Evolutionary conservation across 1,284 basidiomycete genomes (phyloP), one percentile per base, ranked within the genome.

Genomic region (Termitomyces sp.): DNA sequence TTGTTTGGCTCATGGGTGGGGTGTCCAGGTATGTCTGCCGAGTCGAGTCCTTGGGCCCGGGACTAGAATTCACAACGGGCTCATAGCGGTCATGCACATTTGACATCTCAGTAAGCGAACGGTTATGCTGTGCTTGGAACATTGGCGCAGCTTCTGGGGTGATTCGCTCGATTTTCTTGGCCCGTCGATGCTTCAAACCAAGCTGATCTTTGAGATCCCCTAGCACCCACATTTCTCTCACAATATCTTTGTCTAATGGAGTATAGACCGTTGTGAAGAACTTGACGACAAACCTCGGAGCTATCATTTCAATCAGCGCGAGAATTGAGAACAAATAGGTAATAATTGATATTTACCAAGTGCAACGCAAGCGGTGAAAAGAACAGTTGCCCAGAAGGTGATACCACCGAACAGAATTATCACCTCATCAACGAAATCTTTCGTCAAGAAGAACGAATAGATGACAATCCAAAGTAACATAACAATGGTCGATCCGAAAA

Each of bases 191-290:
- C 43, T 73, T 69, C 53, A 95, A 80, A 0, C 92, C 92, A 0
- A 95, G 78, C 48, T 80, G 82, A 57, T 90, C 88, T 67, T 95
- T 94, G 53, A 95, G 77, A 64, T 92, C 83, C 4, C 92, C 92
- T 48, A 72, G 70, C 5, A 94, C 88, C 92, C 92, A 95, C 76
- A 84, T 87, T 70, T 97, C 94, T 19, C 94, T 84, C 9, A 97
- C 77, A 57, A 96, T 87, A 64, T 95, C 90, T 67, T 83, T 85
- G 73, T 94, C 91, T 15, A 85, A 74, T 4, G 92, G 90, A 49
- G 68, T 71, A 64, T 91, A 93, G 0, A 83, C 76, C 1, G 82
- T 77, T 15, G 78, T 75, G 51, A 84, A 65, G 68, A 81, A 91
- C 65, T 92, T 91, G 71, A 83, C 72, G 40, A 91, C 53, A 71